A percentile compares a stretch with the other conserved stretches of the same genome.
phyloP scores from a whole-genome alignment of 768 basidiomycete genomes.

The Cyathus striatus region DNA sequence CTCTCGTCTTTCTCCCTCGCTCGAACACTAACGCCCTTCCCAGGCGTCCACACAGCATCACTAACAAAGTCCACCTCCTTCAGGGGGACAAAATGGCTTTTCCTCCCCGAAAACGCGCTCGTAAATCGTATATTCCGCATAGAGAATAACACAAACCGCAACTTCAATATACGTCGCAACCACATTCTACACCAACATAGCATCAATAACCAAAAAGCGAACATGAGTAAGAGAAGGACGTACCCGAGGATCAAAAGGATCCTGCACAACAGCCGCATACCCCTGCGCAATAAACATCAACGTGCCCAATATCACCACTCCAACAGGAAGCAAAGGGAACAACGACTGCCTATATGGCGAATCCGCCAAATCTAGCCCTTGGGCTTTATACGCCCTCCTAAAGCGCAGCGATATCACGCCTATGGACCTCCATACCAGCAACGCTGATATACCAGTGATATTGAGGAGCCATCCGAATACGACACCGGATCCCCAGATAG shows the following conservation, averaged over 20 bases:
- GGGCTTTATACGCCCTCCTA: slow-evolving; percentile 52
- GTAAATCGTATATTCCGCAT: slow-evolving; percentile 36
- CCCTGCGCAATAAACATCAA: slow-evolving; percentile 54
- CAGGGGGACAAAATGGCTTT: slow-evolving; percentile 34
- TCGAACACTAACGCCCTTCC: slow-evolving; percentile 31
- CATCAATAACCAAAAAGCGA: too few species aligned
- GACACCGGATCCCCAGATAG: slow-evolving; percentile 51
- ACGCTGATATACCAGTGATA: slow-evolving; percentile 59
- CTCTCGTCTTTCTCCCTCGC: too few species aligned
- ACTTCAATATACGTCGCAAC: slow-evolving; percentile 53
- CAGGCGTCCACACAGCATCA: slow-evolving; percentile 46
- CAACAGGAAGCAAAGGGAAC: slow-evolving; percentile 46
- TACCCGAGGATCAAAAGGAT: slow-evolving; percentile 40
- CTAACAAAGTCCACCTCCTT: slow-evolving; percentile 45
- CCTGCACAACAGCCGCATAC: slow-evolving; percentile 38
- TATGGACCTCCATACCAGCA: slow-evolving; percentile 65
- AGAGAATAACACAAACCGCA: slow-evolving; percentile 38
- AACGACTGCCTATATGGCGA: slow-evolving; percentile 55
- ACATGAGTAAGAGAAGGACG: slow-evolving; percentile 6
- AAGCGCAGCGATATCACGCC: slow-evolving; percentile 55
- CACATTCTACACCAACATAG: slow-evolving; percentile 45
- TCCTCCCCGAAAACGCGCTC: slow-evolving; percentile 25
- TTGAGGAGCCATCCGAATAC: slow-evolving; percentile 59
- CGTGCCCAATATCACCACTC: slow-evolving; percentile 42
- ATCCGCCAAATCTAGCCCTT: slow-evolving; percentile 44